Conservation (phyloP, 2,329 filamentous ascomycete genomes). For the Colletotrichum magnum region DNA sequence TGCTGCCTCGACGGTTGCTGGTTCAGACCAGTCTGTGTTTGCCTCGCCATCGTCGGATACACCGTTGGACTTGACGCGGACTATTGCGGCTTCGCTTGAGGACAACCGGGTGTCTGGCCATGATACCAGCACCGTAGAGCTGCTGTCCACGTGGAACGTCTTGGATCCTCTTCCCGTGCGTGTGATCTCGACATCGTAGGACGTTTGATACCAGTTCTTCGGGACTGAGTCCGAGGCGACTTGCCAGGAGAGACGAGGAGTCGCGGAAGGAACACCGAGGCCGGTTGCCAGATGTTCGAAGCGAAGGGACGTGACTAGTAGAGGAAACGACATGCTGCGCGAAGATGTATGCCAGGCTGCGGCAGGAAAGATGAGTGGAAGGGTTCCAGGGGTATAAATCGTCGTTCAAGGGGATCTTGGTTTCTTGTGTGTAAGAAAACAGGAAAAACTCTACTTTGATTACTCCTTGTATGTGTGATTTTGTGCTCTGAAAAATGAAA, state of each 20-base stretch:
- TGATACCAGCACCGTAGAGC: slow-evolving; percentile 29
- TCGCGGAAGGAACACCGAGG: slow-evolving; percentile 33
- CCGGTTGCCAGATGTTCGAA: slow-evolving; percentile 43
- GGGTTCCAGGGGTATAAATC: neutral
- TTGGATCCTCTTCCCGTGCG: neutral
- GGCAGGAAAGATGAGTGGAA: neutral
- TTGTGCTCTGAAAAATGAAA: too few species aligned
- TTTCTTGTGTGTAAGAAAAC: too few species aligned
- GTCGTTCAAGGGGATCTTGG: too few species aligned
- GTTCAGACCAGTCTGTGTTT: slow-evolving; percentile 25
- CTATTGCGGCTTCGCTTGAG: slow-evolving; percentile 46
- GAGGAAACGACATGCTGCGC: slow-evolving; percentile 22
- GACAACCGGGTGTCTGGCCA: slow-evolving; percentile 44
- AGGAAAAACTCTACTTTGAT: too few species aligned
- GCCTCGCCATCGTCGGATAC: neutral
- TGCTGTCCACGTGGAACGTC: slow-evolving; percentile 21
- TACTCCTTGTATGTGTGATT: too few species aligned
- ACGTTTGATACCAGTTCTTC: slow-evolving; percentile 37
- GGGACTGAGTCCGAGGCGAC: neutral
- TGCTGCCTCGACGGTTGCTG: slow-evolving; percentile 24
- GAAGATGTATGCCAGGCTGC: neutral
- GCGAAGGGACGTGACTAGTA: slow-evolving; percentile 14
- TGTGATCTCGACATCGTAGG: slow-evolving; percentile 42
- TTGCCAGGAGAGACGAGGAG: slow-evolving; percentile 42
- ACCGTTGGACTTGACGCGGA: slow-evolving; percentile 49